Evolutionary conservation across 345 rosid genomes (phyloP).

Genomic region (Linum trigynum): DNA sequence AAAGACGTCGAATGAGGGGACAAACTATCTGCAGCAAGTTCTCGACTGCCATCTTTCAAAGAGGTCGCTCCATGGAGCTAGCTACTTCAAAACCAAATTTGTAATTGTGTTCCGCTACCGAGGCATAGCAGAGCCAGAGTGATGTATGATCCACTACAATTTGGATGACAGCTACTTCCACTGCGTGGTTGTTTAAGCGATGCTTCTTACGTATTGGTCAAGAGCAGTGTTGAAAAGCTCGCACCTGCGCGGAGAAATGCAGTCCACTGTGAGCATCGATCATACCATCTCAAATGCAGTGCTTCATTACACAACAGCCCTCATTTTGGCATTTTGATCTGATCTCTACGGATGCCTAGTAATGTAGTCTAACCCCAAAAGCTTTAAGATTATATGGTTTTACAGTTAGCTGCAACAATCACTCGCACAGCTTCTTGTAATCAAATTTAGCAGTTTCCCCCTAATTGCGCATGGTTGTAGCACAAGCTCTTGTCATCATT

Average conservation of each 20-base stretch:
- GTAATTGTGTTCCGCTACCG: background rate
- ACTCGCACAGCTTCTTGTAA: too few species aligned
- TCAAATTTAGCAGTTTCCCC: too few species aligned
- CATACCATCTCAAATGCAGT: too few species aligned
- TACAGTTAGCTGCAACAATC: too few species aligned
- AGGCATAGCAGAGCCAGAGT: background rate
- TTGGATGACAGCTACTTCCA: background rate
- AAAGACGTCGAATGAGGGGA: too few species aligned
- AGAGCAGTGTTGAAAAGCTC: slow-evolving; percentile 62
- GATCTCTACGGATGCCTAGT: too few species aligned
- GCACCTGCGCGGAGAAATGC: slow-evolving; percentile 38
- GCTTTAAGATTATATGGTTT: too few species aligned
- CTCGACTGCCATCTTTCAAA: background rate
- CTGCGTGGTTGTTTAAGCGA: slow-evolving; percentile 30
- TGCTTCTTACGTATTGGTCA: slow-evolving; percentile 74
- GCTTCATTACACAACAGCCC: background rate
- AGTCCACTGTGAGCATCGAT: background rate
- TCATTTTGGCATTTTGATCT: background rate
- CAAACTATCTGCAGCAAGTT: background rate
- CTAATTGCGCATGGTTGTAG: too few species aligned
- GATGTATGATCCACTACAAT: background rate
- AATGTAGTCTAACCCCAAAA: too few species aligned
- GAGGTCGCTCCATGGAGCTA: too few species aligned
- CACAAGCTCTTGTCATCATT: too few species aligned
- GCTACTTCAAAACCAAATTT: background rate